A percentile compares a stretch with the other conserved stretches of the same genome.
Evolutionary conservation across 805 yeast species (phyloP).

Genomic region (Candida ulmi): DNA sequence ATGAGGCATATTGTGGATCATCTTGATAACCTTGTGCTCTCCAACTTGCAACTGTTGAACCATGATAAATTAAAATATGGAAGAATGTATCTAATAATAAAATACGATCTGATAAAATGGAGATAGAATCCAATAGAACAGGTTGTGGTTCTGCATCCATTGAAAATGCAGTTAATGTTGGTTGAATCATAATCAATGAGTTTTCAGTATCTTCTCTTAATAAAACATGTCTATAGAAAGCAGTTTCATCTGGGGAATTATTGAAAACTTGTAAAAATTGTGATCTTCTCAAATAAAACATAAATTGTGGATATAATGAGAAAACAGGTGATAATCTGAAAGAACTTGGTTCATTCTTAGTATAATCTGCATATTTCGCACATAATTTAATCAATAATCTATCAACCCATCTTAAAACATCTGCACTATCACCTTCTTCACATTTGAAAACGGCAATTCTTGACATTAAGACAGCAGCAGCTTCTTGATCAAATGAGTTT

Average conservation of each 20-base stretch:
- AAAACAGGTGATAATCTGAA: slow-evolving; percentile 44
- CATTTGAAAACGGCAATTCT: slow-evolving; percentile 84
- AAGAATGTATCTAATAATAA: slow-evolving; percentile 62
- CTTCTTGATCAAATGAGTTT: slow-evolving; percentile 92
- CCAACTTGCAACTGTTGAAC: slow-evolving; percentile 64
- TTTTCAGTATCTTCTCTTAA: slow-evolving; percentile 56
- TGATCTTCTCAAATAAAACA: slow-evolving; percentile 63
- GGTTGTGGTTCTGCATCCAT: slow-evolving; percentile 47
- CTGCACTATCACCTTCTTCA: slow-evolving; percentile 83
- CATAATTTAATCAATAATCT: slow-evolving; percentile 85
- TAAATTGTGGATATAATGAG: slow-evolving; percentile 58
- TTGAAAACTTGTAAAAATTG: slow-evolving; percentile 61
- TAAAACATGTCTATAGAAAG: slow-evolving; percentile 56
- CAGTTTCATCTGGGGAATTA: slow-evolving; percentile 69
- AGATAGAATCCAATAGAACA: slow-evolving; percentile 57
- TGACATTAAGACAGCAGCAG: slow-evolving; percentile 92
- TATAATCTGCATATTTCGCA: slow-evolving; percentile 89
- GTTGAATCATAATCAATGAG: slow-evolving; percentile 64
- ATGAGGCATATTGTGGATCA: slow-evolving; percentile 51
- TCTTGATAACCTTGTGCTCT: slow-evolving; percentile 59
- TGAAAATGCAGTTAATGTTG: slow-evolving; percentile 56
- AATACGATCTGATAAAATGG: slow-evolving; percentile 52
- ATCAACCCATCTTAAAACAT: slow-evolving; percentile 91
- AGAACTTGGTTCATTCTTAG: slow-evolving; percentile 65
- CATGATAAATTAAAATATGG: slow-evolving; percentile 63